A percentile compares a stretch with the other conserved stretches of the same genome.
These are phyloP conservation scores for Alternaria sp. DNA, from an alignment of 2,329 filamentous ascomycete genomes.

Conservation along the genomic window DNA sequence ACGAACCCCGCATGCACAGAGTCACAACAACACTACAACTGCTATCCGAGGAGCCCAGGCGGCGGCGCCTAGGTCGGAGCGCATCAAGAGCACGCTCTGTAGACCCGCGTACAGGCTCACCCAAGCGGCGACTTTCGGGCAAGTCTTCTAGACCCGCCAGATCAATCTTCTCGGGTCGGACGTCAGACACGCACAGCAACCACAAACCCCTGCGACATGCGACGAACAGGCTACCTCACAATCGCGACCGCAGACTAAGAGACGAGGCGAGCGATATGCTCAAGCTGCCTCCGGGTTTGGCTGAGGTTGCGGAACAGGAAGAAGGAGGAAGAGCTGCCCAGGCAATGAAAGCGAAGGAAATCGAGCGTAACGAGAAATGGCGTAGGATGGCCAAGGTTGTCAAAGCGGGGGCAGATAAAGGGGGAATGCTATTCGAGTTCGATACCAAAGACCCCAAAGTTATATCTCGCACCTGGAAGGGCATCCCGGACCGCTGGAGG, in stretches of 20 bases:
- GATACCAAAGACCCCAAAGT: constrained; percentile 79
- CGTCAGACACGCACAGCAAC: constrained; percentile 50
- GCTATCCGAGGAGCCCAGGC: constrained; percentile 62
- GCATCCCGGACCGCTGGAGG: constrained; percentile 95
- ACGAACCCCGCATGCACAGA: constrained; percentile 57
- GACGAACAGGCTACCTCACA: constrained; percentile 60
- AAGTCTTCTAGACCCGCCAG: constrained; percentile 52
- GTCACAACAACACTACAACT: constrained; percentile 66
- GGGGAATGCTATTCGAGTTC: constrained; percentile 76
- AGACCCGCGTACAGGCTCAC: constrained; percentile 48
- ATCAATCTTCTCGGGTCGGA: constrained; percentile 46
- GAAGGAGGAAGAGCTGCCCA: constrained; percentile 57
- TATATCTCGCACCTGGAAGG: constrained; percentile 94
- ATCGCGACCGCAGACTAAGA: constrained; percentile 60
- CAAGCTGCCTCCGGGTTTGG: constrained; percentile 61
- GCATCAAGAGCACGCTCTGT: constrained; percentile 56
- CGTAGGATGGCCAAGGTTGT: constrained; percentile 65
- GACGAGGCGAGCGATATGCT: constrained; percentile 71
- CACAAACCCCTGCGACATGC: constrained; percentile 58
- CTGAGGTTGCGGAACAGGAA: constrained; percentile 52
- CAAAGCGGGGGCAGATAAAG: constrained; percentile 57
- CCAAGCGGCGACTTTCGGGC: constrained; percentile 50
- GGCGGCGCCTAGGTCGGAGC: constrained; percentile 58
- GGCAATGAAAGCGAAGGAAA: constrained; percentile 63
- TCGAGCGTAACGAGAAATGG: constrained; percentile 70